Evolutionary conservation across 2,329 filamentous ascomycete genomes (phyloP).

Genomic region (Hymenoscyphus salicellus): DNA sequence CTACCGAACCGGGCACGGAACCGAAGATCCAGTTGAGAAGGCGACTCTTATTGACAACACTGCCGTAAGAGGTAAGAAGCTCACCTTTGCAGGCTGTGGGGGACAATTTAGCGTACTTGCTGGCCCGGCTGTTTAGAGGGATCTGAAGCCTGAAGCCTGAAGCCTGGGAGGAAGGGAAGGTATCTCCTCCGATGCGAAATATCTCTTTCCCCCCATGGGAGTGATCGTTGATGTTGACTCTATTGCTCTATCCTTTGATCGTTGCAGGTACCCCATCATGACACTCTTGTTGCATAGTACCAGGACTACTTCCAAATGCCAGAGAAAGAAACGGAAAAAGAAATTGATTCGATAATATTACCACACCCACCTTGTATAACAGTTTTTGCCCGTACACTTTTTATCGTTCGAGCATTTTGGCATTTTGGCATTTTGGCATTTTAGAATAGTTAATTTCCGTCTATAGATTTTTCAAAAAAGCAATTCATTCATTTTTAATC

Average conservation of each 20-base stretch:
- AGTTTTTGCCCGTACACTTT: too few relatives aligned
- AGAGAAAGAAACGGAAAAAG: too few relatives aligned
- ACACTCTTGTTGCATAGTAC: too few relatives aligned
- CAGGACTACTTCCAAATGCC: background rate
- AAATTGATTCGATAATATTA: too few relatives aligned
- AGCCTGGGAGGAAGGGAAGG: background rate
- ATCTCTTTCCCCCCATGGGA: background rate
- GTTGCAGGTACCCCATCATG: background rate
- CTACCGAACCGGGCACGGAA: slow-evolving; percentile 76
- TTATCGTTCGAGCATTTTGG: too few relatives aligned
- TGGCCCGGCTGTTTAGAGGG: slow-evolving; percentile 32
- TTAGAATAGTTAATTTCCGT: too few relatives aligned
- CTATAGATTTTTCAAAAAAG: too few relatives aligned
- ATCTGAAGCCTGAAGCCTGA: too few relatives aligned
- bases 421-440: too few relatives aligned
- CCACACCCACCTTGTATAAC: too few relatives aligned
- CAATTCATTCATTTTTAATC: too few relatives aligned
- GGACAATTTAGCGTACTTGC: slow-evolving; percentile 73
- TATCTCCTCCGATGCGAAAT: background rate
- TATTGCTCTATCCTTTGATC: background rate
- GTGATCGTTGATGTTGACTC: background rate
- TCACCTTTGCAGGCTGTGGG: slow-evolving; percentile 75
- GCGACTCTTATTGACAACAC: slow-evolving; percentile 82
- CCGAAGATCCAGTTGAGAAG: slow-evolving; percentile 70
- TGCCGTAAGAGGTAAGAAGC: slow-evolving; percentile 69